These are phyloP conservation scores for Agaricus bisporus DNA, from an alignment of 768 basidiomycete genomes.

Conservation along the genomic window DNA sequence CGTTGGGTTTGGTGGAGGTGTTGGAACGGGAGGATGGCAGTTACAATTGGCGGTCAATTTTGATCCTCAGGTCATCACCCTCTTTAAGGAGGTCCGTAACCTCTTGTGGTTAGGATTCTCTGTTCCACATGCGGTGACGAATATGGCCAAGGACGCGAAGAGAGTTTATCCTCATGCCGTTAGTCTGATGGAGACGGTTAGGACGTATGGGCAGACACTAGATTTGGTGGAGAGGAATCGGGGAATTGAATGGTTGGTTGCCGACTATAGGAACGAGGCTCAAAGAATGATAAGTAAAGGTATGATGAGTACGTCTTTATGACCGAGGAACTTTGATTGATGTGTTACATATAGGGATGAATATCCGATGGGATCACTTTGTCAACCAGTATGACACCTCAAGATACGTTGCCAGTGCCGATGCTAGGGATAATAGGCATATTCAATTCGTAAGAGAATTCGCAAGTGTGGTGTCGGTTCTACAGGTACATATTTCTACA, in stretches of 20 bases:
- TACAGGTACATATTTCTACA: constrained; percentile 52
- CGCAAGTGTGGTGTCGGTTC: constrained; percentile 83
- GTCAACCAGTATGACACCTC: constrained; percentile 89
- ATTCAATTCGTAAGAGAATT: constrained; percentile 94
- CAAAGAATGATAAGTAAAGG: constrained; percentile 92
- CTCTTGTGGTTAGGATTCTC: constrained; percentile 93
- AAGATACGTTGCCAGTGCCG: constrained; percentile 66
- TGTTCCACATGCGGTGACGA: constrained; percentile 90
- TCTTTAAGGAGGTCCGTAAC: constrained; percentile 98
- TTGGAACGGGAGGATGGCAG: constrained; percentile 36
- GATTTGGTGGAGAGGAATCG: constrained; percentile 87
- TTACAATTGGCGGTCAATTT: constrained; percentile 95
- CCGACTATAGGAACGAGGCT: constrained; percentile 88
- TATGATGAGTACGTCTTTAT: constrained; percentile 29
- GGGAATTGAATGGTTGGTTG: constrained; percentile 91
- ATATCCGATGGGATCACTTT: constrained; percentile 94
- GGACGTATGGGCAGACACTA: constrained; percentile 94
- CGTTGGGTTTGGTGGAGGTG: background rate
- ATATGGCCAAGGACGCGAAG: constrained; percentile 98
- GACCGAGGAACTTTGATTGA: background rate
- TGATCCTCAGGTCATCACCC: constrained; percentile 94
- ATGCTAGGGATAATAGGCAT: constrained; percentile 80
- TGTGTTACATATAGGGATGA: constrained; percentile 60
- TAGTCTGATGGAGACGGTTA: constrained; percentile 97
- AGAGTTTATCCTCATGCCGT: constrained; percentile 98